Conservation (phyloP, 78 protist genomes). For the Dictyostelium capitatum region DNA sequence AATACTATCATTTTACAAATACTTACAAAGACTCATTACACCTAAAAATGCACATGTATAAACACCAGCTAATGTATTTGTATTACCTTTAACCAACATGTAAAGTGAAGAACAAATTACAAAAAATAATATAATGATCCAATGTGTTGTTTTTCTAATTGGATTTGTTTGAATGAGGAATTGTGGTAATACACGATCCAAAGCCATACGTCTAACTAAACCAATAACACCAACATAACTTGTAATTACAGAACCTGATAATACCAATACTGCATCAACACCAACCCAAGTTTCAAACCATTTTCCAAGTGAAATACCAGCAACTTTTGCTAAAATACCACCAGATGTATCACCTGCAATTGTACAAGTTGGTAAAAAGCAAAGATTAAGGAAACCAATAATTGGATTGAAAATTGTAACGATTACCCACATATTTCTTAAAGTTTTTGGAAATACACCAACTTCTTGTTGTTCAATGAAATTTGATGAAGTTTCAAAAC, state of each 20-base stretch:
- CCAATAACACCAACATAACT: slow-evolving; percentile 93
- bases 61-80: slow-evolving; percentile 71
- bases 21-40: slow-evolving; percentile 86
- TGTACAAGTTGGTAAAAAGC: slow-evolving; percentile 21
- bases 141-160: slow-evolving; percentile 84
- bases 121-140: slow-evolving; percentile 86
- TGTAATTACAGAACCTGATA: slow-evolving; percentile 88
- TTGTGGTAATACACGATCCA: slow-evolving; percentile 91
- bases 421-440: slow-evolving; percentile 90
- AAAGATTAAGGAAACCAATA: slow-evolving; percentile 68
- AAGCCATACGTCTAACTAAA: slow-evolving; percentile 87
- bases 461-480: slow-evolving; percentile 91
- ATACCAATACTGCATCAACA: slow-evolving; percentile 89
- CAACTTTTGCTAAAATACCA: slow-evolving; percentile 53
- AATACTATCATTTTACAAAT: too few relatives aligned
- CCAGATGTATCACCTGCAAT: slow-evolving; percentile 21
- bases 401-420: slow-evolving; percentile 86
- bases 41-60: slow-evolving; percentile 91
- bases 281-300: slow-evolving; percentile 84
- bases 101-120: slow-evolving; percentile 80
- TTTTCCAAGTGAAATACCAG: slow-evolving; percentile 1
- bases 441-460: slow-evolving; percentile 92
- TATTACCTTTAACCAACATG: slow-evolving; percentile 69
- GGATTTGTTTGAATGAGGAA: slow-evolving; percentile 80
- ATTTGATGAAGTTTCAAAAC: slow-evolving; percentile 94